Percentiles rank a stretch among this genome's conserved stretches.
phyloP scores from a whole-genome alignment of 1,139 yeast species.

The Hansenula lynferdii region DNA sequence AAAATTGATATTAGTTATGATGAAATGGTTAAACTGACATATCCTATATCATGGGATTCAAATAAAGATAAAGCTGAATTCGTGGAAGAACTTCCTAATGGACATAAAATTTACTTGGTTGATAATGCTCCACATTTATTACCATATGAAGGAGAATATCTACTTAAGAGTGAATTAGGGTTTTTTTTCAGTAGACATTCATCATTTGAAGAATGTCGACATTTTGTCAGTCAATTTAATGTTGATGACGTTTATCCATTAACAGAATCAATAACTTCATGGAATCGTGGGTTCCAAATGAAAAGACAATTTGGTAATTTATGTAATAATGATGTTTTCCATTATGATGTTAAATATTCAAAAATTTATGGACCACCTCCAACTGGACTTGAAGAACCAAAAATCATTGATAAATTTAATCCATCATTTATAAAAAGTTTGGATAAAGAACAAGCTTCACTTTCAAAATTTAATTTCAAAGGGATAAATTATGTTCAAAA shows the following conservation, averaged over 20 bases:
- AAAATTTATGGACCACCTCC: constrained; percentile 25
- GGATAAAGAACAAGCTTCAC: constrained; percentile 2
- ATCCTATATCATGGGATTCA: neutral
- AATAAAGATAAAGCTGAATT: constrained; percentile 19
- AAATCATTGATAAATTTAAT: constrained; percentile 5
- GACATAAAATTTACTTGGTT: constrained; percentile 7
- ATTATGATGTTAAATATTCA: constrained; percentile 30
- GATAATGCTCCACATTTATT: constrained; percentile 5
- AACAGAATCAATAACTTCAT: constrained; percentile 30
- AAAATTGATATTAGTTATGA: constrained; percentile 35
- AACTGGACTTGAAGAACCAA: neutral
- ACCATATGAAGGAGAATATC: constrained; percentile 25
- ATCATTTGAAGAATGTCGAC: constrained; percentile 41
- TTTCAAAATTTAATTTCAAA: constrained; percentile 3
- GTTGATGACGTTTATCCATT: constrained; percentile 46
- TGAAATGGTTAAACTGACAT: constrained; percentile 27
- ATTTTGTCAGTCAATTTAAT: constrained; percentile 33
- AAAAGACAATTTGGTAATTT: constrained; percentile 39
- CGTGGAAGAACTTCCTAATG: constrained; percentile 26
- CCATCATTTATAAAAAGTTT: constrained; percentile 2
- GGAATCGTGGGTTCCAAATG: constrained; percentile 42
- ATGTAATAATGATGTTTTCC: constrained; percentile 26
- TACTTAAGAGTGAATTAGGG: constrained; percentile 37
- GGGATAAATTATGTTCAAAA: constrained; percentile 7
- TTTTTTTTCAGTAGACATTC: constrained; percentile 52